phyloP scores from a whole-genome alignment of 257 asterid species.

The Nicotiana paniculata region DNA sequence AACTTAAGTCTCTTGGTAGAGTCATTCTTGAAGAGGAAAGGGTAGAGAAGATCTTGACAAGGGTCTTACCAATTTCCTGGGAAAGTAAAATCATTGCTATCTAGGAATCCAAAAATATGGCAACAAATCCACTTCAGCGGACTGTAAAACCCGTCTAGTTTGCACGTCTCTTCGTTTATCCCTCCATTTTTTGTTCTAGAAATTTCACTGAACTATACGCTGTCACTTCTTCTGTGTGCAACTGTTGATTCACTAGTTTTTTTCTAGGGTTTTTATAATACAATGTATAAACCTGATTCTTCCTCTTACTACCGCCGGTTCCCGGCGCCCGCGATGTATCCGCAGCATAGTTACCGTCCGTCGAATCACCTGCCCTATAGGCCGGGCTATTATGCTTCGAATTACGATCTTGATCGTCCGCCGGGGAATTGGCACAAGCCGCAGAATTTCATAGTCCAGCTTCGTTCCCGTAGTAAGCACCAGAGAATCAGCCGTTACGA shows the following conservation, averaged over 20 bases:
- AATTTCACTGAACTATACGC: not conserved
- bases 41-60: too few species aligned
- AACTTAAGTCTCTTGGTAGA: too few species aligned
- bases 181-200: too few species aligned
- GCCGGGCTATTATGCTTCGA: not conserved
- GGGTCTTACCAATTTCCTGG: too few species aligned
- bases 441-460: conserved; percentile 50
- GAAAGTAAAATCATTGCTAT: too few species aligned
- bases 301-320: not conserved
- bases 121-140: too few species aligned
- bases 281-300: not conserved
- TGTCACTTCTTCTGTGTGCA: not conserved
- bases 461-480: conserved; percentile 18
- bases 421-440: conserved; percentile 10
- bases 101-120: too few species aligned
- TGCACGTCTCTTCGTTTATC: too few species aligned
- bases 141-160: not conserved
- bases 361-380: not conserved
- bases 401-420: conserved; percentile 26
- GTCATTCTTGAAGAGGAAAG: too few species aligned
- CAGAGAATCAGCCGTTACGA: conserved; percentile 10
- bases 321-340: not conserved
- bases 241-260: too few species aligned
- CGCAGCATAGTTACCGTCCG: too few species aligned
- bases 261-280: not conserved